phyloP scores from a whole-genome alignment of 192 early-diverging fungal genomes.

The Umbelopsis vinacea region DNA sequence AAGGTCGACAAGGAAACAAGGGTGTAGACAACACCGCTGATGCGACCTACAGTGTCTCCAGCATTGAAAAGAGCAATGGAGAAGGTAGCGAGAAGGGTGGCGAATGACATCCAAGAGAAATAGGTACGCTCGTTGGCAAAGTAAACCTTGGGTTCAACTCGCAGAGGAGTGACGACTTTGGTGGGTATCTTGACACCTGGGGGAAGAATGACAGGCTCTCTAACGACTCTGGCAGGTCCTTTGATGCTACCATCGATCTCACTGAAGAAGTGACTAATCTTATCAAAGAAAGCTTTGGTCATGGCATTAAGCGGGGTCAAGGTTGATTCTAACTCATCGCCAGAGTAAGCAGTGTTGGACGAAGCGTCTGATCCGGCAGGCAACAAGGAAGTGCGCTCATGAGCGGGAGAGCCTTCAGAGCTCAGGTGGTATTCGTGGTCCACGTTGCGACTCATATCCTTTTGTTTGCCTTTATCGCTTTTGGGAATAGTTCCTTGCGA shows the following conservation, averaged over 20 bases:
- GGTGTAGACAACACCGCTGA: constrained; percentile 74
- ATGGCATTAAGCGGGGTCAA: neutral
- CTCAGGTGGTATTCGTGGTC: neutral
- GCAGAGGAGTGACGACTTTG: constrained; percentile 56
- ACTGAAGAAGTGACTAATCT: neutral
- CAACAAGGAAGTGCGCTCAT: constrained; percentile 26
- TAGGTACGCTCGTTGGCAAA: constrained; percentile 90
- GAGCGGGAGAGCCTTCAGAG: neutral
- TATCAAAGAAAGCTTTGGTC: constrained; percentile 16
- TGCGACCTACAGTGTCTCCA: constrained; percentile 65
- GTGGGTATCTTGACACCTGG: constrained; percentile 46
- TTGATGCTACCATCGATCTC: neutral
- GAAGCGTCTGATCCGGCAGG: neutral
- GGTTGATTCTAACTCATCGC: neutral
- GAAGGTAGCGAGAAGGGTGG: constrained; percentile 68
- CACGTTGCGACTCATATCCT: neutral
- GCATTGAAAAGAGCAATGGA: constrained; percentile 79
- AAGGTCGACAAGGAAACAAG: constrained; percentile 71
- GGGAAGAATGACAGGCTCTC: constrained; percentile 35
- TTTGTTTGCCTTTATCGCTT: constrained; percentile 29
- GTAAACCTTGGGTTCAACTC: constrained; percentile 85
- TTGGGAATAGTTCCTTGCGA: constrained; percentile 22
- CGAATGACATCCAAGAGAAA: constrained; percentile 82
- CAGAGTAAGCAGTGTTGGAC: constrained; percentile 2
- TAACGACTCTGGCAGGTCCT: neutral